These are phyloP conservation scores for Selenicereus undatus DNA, from an alignment of 148 eudicot species.

Conservation along the genomic window DNA sequence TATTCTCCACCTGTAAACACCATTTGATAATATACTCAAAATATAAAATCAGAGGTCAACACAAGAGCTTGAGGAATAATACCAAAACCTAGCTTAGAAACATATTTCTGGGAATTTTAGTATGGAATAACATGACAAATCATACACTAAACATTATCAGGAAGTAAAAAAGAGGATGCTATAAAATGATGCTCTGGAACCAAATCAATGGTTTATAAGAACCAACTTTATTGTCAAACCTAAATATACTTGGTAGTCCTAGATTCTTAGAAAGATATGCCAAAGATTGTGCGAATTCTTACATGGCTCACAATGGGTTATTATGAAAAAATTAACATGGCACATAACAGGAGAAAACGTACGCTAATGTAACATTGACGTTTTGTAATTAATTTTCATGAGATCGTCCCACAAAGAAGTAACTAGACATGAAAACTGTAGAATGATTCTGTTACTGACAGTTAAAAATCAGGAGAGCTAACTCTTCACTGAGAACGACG, in stretches of 20 bases:
- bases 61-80: not conserved
- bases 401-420: not conserved
- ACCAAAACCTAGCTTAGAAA: not conserved
- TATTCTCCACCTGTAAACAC: not conserved
- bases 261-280: conserved; percentile 2
- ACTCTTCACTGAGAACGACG: not conserved
- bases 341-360: no score
- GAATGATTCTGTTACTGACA: conserved; percentile 10
- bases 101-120: not conserved
- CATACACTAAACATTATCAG: conserved; percentile 2
- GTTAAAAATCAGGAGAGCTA: not conserved
- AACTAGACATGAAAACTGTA: not conserved
- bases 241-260: not conserved
- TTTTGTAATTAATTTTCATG: no score
- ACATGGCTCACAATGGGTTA: no score
- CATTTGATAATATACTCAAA: not conserved
- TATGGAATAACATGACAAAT: conserved; percentile 3
- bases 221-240: not conserved
- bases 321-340: no score
- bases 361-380: no score
- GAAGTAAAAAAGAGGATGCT: conserved; percentile 7
- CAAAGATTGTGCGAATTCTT: not conserved
- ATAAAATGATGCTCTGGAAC: conserved; percentile 4
- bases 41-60: conserved; percentile 3
- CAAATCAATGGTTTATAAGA: not conserved